phyloP scores from a whole-genome alignment of 805 yeast genomes.

The Yamadazyma paraphyllophila region DNA sequence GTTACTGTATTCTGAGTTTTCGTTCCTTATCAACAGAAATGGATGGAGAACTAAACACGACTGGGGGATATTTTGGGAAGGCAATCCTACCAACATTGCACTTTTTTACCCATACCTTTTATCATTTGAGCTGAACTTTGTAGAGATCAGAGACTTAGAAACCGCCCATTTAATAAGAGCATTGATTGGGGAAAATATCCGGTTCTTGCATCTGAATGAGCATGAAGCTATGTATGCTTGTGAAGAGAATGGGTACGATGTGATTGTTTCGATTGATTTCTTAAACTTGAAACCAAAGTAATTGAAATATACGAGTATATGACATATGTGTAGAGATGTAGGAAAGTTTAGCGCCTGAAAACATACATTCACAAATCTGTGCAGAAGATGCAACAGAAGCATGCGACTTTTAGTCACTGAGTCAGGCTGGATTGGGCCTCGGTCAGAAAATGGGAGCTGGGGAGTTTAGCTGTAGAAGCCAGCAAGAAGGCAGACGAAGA shows the following conservation, averaged over 20 bases:
- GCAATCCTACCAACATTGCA: conserved; percentile 88
- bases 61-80: conserved; percentile 97
- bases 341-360: too few species aligned
- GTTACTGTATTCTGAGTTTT: conserved; percentile 86
- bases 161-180: conserved; percentile 82
- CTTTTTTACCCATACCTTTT: conserved; percentile 90
- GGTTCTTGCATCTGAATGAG: conserved; percentile 84
- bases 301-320: not conserved
- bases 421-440: too few species aligned
- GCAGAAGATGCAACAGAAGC: too few species aligned
- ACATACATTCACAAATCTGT: too few species aligned
- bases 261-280: conserved; percentile 88
- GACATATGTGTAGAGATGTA: not conserved
- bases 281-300: conserved; percentile 56
- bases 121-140: conserved; percentile 86
- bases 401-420: too few species aligned
- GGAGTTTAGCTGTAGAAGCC: too few species aligned
- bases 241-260: conserved; percentile 88
- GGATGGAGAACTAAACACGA: conserved; percentile 96
- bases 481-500: too few species aligned
- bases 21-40: conserved; percentile 89
- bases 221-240: conserved; percentile 92
- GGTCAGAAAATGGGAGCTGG: too few species aligned
- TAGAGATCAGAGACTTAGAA: conserved; percentile 90
- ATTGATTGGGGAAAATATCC: conserved; percentile 87